Conservation (phyloP, 352 stramenopile genomes). For the Globisporangium viniferum region DNA sequence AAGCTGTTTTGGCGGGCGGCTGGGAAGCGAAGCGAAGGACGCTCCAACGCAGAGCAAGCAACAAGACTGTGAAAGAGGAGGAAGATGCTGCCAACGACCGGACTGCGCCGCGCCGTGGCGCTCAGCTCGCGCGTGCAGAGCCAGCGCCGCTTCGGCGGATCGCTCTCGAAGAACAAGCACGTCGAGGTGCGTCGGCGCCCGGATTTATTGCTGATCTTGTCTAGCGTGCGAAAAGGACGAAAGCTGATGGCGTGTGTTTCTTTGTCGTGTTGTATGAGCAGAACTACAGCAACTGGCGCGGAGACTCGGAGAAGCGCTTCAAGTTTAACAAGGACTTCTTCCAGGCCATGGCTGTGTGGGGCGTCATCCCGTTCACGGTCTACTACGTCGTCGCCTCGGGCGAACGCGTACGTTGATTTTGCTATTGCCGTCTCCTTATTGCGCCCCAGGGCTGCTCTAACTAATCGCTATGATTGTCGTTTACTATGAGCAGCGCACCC, state of each 20-base stretch:
- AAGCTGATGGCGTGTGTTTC: constrained; percentile 9
- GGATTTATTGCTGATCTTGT: not conserved
- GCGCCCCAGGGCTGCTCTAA: not conserved
- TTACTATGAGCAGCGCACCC: constrained; percentile 7
- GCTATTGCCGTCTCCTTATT: not conserved
- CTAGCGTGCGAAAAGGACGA: not conserved
- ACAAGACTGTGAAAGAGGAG: constrained; percentile 4
- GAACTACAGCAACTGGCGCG: constrained; percentile 87
- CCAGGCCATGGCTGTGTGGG: constrained; percentile 43
- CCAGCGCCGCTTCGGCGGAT: constrained; percentile 72
- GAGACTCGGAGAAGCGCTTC: constrained; percentile 82
- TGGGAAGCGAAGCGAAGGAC: constrained; percentile 6
- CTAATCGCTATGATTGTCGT: not conserved
- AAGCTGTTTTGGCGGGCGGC: constrained; percentile 8
- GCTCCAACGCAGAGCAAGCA: not conserved
- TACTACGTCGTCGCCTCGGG: constrained; percentile 59
- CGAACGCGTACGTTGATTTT: constrained; percentile 54
- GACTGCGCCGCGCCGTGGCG: constrained; percentile 39
- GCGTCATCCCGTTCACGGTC: constrained; percentile 50
- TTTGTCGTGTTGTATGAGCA: constrained; percentile 16
- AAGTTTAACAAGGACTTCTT: constrained; percentile 73
- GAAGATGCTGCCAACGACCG: constrained; percentile 44
- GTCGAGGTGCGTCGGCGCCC: constrained; percentile 46
- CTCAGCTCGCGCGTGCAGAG: constrained; percentile 49
- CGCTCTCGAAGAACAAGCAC: constrained; percentile 82